These are phyloP conservation scores for Gautieria morchelliformis DNA, from an alignment of 768 basidiomycete species.

Conservation along the genomic window DNA sequence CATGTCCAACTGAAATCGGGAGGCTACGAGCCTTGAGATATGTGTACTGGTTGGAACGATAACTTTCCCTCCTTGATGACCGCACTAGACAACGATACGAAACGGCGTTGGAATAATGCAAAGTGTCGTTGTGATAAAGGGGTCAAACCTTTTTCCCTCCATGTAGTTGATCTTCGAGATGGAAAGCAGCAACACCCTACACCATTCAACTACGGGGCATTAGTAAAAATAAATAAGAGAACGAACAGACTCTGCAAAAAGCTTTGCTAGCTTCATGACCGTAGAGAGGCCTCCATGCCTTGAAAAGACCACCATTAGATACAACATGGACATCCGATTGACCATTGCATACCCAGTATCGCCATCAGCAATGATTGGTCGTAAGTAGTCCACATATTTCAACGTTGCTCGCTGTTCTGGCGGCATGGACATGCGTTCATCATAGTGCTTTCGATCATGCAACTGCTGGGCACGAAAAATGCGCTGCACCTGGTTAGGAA, in stretches of 20 bases:
- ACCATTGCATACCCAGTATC: constrained; percentile 71
- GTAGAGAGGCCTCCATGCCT: constrained; percentile 91
- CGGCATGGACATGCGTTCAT: constrained; percentile 64
- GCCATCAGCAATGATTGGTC: constrained; percentile 90
- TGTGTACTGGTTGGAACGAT: constrained; percentile 87
- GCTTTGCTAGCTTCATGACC: constrained; percentile 89
- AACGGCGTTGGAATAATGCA: neutral
- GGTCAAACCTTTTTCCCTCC: constrained; percentile 76
- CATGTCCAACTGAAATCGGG: constrained; percentile 87
- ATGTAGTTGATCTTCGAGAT: constrained; percentile 89
- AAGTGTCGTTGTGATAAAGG: neutral
- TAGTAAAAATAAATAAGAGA: neutral
- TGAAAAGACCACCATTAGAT: neutral
- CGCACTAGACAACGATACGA: constrained; percentile 17
- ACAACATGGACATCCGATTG: neutral
- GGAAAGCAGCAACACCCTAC: constrained; percentile 80
- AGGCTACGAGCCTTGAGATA: constrained; percentile 71
- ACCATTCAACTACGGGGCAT: neutral
- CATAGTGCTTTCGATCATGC: constrained; percentile 89
- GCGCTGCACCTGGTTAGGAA: constrained; percentile 90
- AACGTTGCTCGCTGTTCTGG: constrained; percentile 56
- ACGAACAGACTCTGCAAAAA: constrained; percentile 82
- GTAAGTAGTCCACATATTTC: constrained; percentile 78
- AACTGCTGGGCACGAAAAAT: constrained; percentile 87
- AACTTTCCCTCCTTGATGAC: constrained; percentile 87